A percentile compares a stretch with the other conserved stretches of the same genome.
phyloP scores from a whole-genome alignment of 805 yeast species.

The Candida morakotiae region DNA sequence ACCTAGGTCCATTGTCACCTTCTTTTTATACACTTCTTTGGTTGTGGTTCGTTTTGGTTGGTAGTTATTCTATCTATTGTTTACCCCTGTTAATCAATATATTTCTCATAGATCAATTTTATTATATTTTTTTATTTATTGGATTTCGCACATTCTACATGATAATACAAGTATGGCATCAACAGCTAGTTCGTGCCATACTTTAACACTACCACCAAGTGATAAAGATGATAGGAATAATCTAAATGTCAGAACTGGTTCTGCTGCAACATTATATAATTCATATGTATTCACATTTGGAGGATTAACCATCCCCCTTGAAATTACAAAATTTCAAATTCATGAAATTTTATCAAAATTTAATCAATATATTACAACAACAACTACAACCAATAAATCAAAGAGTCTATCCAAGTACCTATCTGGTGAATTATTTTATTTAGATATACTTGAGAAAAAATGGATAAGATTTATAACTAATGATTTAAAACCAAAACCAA shows the following conservation, averaged over 20 bases:
- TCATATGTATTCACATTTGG: slow-evolving; percentile 64
- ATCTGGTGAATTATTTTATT: slow-evolving; percentile 60
- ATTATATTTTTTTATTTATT: too few species aligned
- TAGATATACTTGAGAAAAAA: slow-evolving; percentile 53
- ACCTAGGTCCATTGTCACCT: too few species aligned
- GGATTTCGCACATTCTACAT: too few species aligned
- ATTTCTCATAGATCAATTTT: too few species aligned
- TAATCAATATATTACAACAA: slow-evolving; percentile 18
- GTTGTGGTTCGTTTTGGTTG: too few species aligned
- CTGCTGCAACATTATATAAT: slow-evolving; percentile 53
- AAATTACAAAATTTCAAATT: slow-evolving; percentile 37
- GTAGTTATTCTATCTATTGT: too few species aligned
- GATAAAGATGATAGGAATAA: slow-evolving; percentile 52
- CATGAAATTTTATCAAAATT: slow-evolving; percentile 38
- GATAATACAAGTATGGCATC: slow-evolving; percentile 40
- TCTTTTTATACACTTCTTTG: too few species aligned
- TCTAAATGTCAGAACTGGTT: slow-evolving; percentile 64
- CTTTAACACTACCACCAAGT: slow-evolving; percentile 49
- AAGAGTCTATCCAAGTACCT: slow-evolving; percentile 36
- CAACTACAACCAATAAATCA: slow-evolving; percentile 19
- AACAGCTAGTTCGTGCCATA: slow-evolving; percentile 57
- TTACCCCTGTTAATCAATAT: too few species aligned
- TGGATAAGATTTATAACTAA: slow-evolving; percentile 47
- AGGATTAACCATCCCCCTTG: slow-evolving; percentile 61
- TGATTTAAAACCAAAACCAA: slow-evolving; percentile 33